A percentile compares a stretch with the other conserved stretches of the same genome.
These are phyloP conservation scores for Neltuma alba DNA, from an alignment of 306 rosid species.

Conservation along the genomic window DNA sequence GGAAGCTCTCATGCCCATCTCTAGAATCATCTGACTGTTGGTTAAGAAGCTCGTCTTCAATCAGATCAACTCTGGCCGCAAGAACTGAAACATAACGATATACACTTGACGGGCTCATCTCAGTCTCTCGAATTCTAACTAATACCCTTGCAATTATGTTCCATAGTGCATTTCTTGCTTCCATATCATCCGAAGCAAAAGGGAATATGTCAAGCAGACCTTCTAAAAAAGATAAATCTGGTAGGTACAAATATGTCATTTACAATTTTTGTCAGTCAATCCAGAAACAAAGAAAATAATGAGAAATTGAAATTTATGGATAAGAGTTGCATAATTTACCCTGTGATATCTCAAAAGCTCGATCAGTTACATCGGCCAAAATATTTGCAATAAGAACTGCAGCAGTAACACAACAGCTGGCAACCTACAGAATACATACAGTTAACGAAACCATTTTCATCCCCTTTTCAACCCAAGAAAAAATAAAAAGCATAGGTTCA, in stretches of 20 bases:
- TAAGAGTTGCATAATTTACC: conserved; percentile 49
- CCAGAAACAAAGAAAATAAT: conserved; percentile 14
- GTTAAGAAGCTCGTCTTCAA: conserved; percentile 89
- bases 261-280: conserved; percentile 21
- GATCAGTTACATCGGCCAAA: conserved; percentile 62
- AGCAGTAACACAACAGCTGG: conserved; percentile 79
- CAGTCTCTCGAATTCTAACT: conserved; percentile 60
- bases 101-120: conserved; percentile 59
- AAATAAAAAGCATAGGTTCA: conserved; percentile 22
- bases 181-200: conserved; percentile 79
- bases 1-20: conserved; percentile 37
- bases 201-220: conserved; percentile 87
- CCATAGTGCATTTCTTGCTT: conserved; percentile 91
- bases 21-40: conserved; percentile 43
- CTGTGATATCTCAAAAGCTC: conserved; percentile 55
- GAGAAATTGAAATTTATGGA: conserved; percentile 4
- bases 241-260: conserved; percentile 39
- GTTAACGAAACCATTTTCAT: conserved; percentile 32
- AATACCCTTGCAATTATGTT: conserved; percentile 68
- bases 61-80: conserved; percentile 66
- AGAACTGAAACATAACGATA: conserved; percentile 57
- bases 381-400: conserved; percentile 83
- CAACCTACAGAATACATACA: conserved; percentile 57
- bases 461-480: background rate
- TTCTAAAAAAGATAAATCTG: conserved; percentile 68